Conservation (phyloP, 352 stramenopile genomes). For the Pythium sukuiense region DNA sequence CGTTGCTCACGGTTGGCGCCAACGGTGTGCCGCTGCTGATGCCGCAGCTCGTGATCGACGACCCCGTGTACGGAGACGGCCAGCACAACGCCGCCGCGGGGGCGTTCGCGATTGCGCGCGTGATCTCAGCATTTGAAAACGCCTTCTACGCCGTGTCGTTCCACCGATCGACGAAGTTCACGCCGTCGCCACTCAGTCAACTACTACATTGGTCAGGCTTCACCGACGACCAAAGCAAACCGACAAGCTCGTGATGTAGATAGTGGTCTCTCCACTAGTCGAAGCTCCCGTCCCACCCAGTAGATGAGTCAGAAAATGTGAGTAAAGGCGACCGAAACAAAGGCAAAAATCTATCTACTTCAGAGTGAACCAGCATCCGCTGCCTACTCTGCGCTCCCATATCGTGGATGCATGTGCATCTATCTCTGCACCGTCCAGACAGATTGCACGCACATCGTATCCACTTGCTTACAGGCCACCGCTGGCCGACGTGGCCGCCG, state of each 20-base stretch:
- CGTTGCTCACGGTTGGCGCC: constrained; percentile 14
- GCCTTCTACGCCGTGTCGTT: constrained; percentile 78
- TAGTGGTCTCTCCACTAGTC: neutral
- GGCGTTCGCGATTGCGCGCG: constrained; percentile 74
- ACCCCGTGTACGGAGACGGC: constrained; percentile 73
- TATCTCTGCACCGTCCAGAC: constrained; percentile 1
- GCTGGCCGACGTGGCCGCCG: constrained; percentile 16
- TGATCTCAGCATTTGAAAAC: constrained; percentile 81
- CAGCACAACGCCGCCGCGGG: constrained; percentile 80
- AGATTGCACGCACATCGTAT: neutral
- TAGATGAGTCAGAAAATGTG: neutral
- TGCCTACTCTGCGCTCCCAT: neutral
- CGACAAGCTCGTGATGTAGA: neutral
- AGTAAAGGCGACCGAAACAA: neutral
- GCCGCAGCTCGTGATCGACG: constrained; percentile 83
- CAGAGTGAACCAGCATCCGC: neutral
- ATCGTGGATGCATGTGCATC: constrained; percentile 4
- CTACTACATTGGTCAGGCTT: constrained; percentile 81
- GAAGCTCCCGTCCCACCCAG: neutral
- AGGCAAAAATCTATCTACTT: constrained; percentile 22
- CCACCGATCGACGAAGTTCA: constrained; percentile 72
- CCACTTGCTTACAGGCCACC: constrained; percentile 13
- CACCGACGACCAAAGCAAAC: constrained; percentile 5
- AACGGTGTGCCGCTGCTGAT: constrained; percentile 49
- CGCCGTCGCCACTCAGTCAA: constrained; percentile 74